Evolutionary conservation across 78 protist species (phyloP), one percentile per base, ranked within the genome.

Genomic region (Dictyostelium firmibasis): DNA sequence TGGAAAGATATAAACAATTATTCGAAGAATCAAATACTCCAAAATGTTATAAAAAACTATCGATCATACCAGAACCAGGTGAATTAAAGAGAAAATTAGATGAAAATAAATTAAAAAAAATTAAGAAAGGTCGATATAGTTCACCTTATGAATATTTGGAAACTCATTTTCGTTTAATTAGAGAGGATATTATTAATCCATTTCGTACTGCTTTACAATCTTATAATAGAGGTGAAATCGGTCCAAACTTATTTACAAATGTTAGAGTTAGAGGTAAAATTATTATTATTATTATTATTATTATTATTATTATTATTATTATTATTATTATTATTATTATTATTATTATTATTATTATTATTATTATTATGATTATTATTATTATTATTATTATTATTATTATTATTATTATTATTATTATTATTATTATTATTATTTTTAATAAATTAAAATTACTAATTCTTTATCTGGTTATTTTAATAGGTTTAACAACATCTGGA

Each of bases 111-210:
- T 29, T 87, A 2, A 76, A 64, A 4, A 16, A 25, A n/a, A n/a
- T 78, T 16, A 87, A 62, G 78, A 57, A 36, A 7, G 86, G 86
- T 18, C 14, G 29, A 3, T 91, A 84, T 75, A 53, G 23, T 4
- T 29, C 35, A 60, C 77, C 41, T 8, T 44, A 77, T 10, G 96
- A 85, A 7, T 93, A 93, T 64, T 23, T 93, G 27, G 96, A 93
- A 14, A 53, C 81, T 27, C 96, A 81, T 60, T 93, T 77, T 35
- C 27, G 81, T 29, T 75, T 93, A 16, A 27, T 93, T 25, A 92
- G 96, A 62, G 92, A 93, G 27, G 96, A 93, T 67, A 23, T 85
- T 2, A 64, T 93, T n/a, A 44, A 81, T 29, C 88, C 93, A 76
- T 62, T 93, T 81, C 44, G 84, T 67, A 38, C 14, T 20, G 84